A percentile compares a stretch with the other conserved stretches of the same genome.
Conservation (phyloP, 345 rosid genomes). For the Raphanus raphanistrum region DNA sequence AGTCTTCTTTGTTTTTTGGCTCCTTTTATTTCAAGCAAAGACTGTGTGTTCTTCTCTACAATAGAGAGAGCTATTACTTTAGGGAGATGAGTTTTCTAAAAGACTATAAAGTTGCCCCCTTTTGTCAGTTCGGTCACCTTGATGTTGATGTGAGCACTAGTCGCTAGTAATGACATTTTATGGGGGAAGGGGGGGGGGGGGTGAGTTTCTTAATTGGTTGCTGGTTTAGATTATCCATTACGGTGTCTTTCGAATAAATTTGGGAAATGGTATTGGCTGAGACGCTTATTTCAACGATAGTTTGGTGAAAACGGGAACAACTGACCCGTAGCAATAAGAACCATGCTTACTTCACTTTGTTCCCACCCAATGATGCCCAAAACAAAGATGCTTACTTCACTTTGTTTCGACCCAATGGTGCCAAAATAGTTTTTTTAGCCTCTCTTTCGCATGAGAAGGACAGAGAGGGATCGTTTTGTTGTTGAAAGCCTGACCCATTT, state of each 20-base stretch:
- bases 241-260: background rate
- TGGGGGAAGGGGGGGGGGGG: background rate
- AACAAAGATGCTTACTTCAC: background rate
- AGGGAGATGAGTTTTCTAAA: background rate
- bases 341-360: too few species aligned
- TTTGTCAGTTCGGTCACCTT: background rate
- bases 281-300: background rate
- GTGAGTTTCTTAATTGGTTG: too few species aligned
- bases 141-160: background rate
- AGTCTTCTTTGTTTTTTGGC: background rate
- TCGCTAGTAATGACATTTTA: background rate
- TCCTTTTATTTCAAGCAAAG: background rate
- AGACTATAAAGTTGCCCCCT: background rate
- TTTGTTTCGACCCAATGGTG: background rate
- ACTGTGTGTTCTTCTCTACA: background rate
- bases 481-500: background rate
- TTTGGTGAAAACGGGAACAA: background rate
- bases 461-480: background rate
- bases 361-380: too few species aligned
- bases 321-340: background rate
- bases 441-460: background rate
- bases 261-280: background rate
- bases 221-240: background rate
- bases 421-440: background rate
- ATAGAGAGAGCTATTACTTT: background rate